A percentile compares a stretch with the other conserved stretches of the same genome.
phyloP scores from a whole-genome alignment of 495 filamentous ascomycete species.

The Penicillium cataractarum region DNA sequence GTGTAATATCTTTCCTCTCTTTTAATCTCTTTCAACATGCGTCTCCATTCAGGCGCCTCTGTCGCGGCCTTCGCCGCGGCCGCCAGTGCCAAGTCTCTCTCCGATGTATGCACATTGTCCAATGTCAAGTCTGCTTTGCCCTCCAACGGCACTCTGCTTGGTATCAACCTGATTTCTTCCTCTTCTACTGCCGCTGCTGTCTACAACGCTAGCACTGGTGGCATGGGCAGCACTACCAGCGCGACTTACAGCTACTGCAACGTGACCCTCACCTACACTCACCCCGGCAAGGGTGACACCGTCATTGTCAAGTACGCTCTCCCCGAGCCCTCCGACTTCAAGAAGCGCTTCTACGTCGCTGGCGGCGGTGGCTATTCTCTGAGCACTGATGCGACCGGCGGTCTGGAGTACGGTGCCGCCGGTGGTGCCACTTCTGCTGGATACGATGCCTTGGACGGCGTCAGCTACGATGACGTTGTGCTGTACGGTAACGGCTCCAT shows the following conservation, averaged over 20 bases:
- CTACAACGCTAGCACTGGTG: constrained; percentile 28
- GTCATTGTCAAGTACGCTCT: constrained; percentile 40
- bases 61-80: constrained; percentile 32
- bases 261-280: constrained; percentile 39
- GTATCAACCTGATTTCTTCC: constrained; percentile 36
- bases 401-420: constrained; percentile 45
- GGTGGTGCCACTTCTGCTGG: constrained; percentile 42
- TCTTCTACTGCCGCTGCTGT: constrained; percentile 30
- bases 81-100: constrained; percentile 33
- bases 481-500: constrained; percentile 45
- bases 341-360: constrained; percentile 44
- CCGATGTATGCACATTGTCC: constrained; percentile 40
- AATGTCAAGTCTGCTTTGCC: constrained; percentile 36
- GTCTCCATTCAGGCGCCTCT: constrained; percentile 26
- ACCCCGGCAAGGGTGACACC: constrained; percentile 36
- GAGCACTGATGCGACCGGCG: constrained; percentile 33
- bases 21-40: constrained; percentile 23
- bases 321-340: constrained; percentile 37
- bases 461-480: constrained; percentile 40
- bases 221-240: constrained; percentile 20
- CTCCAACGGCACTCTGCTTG: constrained; percentile 38
- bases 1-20: neutral
- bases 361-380: constrained; percentile 38
- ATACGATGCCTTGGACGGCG: constrained; percentile 39
- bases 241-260: constrained; percentile 41